These are phyloP conservation scores for Pisolithus albus DNA, from an alignment of 768 basidiomycete genomes.

Conservation along the genomic window DNA sequence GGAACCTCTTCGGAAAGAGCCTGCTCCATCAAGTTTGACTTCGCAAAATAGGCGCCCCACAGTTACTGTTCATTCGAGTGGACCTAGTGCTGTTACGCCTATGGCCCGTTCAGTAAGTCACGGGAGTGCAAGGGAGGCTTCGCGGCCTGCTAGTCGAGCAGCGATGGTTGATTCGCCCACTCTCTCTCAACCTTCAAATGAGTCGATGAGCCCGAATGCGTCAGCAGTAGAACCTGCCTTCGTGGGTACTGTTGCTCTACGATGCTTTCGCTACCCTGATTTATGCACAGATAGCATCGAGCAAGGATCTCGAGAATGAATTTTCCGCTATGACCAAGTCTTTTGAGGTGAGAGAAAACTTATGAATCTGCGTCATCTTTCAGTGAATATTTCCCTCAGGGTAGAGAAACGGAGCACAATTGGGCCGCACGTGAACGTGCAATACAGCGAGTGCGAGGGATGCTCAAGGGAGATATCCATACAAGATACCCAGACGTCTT, in stretches of 20 bases:
- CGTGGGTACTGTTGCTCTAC: conserved; percentile 37
- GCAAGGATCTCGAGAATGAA: conserved; percentile 78
- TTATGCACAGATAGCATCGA: conserved; percentile 64
- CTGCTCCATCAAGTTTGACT: conserved; percentile 70
- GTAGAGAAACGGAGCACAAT: conserved; percentile 96
- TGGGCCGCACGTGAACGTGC: conserved; percentile 81
- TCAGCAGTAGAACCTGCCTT: conserved; percentile 59
- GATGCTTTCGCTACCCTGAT: background rate
- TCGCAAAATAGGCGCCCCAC: conserved; percentile 47
- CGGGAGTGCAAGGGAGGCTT: conserved; percentile 40
- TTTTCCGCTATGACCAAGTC: conserved; percentile 70
- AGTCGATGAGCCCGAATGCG: conserved; percentile 21
- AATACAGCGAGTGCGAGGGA: conserved; percentile 73
- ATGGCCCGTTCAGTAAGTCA: conserved; percentile 44
- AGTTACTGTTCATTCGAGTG: conserved; percentile 22
- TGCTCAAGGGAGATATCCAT: conserved; percentile 84
- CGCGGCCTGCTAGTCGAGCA: conserved; percentile 59
- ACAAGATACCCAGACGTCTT: conserved; percentile 69
- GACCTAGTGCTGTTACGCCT: conserved; percentile 19
- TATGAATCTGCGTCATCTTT: background rate
- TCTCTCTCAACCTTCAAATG: conserved; percentile 36
- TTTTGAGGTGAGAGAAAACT: conserved; percentile 59
- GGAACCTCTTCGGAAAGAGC: conserved; percentile 40
- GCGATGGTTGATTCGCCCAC: conserved; percentile 37
- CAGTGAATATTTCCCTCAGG: conserved; percentile 38